phyloP scores from a whole-genome alignment of 257 asterid genomes.

The Fraxinus americana region DNA sequence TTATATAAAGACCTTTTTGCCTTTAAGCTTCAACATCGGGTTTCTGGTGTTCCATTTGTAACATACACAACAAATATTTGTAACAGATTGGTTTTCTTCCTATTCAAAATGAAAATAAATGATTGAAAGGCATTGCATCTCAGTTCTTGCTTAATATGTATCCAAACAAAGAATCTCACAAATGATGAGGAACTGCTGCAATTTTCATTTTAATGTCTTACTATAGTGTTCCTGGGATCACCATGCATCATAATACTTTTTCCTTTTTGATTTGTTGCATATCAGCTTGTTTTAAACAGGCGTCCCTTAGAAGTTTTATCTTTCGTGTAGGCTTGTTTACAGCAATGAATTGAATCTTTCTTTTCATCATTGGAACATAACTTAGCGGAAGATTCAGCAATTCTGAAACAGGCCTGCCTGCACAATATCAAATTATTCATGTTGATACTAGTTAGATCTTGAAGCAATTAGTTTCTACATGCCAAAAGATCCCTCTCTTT shows the following conservation, averaged over 20 bases:
- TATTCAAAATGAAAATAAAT: neutral
- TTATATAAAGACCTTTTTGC: neutral
- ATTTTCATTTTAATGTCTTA: neutral
- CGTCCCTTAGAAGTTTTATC: neutral
- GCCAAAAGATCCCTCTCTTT: neutral
- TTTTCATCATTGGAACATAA: neutral
- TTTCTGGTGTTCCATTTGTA: neutral
- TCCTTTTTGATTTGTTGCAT: neutral
- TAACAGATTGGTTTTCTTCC: neutral
- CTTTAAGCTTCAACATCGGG: neutral
- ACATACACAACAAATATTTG: neutral
- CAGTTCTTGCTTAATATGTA: neutral
- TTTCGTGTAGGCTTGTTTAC: neutral
- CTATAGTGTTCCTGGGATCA: neutral
- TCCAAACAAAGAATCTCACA: neutral
- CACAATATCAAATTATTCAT: neutral
- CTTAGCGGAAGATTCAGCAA: neutral
- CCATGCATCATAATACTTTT: neutral
- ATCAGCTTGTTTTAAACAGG: neutral
- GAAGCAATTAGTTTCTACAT: neutral
- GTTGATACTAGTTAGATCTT: neutral
- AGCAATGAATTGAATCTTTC: neutral
- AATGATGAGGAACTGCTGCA: neutral
- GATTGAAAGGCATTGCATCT: neutral
- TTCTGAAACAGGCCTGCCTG: neutral